phyloP scores from a whole-genome alignment of 768 basidiomycete genomes.

The Podaxis sp. region DNA sequence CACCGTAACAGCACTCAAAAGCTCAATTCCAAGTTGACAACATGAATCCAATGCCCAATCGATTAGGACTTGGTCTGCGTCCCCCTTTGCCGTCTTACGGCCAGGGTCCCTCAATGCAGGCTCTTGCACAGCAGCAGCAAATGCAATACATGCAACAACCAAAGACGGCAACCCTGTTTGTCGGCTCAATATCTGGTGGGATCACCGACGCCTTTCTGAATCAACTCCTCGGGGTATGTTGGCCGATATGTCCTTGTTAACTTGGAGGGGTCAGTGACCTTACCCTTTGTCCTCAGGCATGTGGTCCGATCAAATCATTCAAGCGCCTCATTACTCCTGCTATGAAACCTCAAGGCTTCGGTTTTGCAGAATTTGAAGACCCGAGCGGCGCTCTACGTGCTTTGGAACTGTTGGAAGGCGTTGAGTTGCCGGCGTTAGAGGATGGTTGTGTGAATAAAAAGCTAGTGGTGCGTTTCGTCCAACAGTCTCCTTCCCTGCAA shows the following conservation, averaged over 20 bases:
- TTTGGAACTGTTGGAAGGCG: constrained; percentile 45
- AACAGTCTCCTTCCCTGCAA: constrained; percentile 39
- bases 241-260: not conserved
- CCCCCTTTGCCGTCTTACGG: constrained; percentile 85
- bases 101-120: constrained; percentile 89
- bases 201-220: constrained; percentile 84
- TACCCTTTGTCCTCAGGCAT: constrained; percentile 56
- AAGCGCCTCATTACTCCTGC: constrained; percentile 91
- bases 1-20: constrained; percentile 1
- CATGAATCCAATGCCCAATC: constrained; percentile 66
- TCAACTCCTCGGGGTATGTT: constrained; percentile 69
- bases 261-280: not conserved
- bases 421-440: constrained; percentile 53
- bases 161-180: constrained; percentile 77
- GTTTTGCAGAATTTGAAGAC: constrained; percentile 95
- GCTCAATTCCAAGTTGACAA: not conserved
- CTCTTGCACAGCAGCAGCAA: constrained; percentile 85
- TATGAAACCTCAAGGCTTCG: constrained; percentile 94
- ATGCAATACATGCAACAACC: constrained; percentile 69
- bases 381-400: constrained; percentile 87
- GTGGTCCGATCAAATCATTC: constrained; percentile 86
- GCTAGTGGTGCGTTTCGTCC: constrained; percentile 57
- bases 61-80: constrained; percentile 87
- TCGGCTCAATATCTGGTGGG: constrained; percentile 95
- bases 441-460: constrained; percentile 54